A percentile compares a stretch with the other conserved stretches of the same genome.
Evolutionary conservation across 2,329 filamentous ascomycete genomes (phyloP).

Genomic region (Neonectria neomacrospora): DNA sequence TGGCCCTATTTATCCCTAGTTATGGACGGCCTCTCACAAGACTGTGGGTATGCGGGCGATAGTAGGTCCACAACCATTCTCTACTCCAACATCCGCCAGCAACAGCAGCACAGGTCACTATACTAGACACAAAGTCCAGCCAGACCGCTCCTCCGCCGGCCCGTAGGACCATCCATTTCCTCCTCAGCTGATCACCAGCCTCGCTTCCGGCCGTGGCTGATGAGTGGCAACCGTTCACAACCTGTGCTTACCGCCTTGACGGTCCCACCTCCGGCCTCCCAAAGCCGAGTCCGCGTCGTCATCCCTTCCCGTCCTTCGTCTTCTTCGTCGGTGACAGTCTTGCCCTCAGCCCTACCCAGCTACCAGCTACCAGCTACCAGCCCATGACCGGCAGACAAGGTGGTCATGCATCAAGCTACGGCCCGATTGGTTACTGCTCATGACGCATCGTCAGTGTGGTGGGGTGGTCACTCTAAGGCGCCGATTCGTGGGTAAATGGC

Average conservation of each 20-base stretch:
- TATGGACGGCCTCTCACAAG: neutral
- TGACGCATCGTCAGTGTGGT: slow-evolving; percentile 13
- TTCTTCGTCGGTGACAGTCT: neutral
- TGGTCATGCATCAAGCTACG: slow-evolving; percentile 21
- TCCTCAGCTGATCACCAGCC: slow-evolving; percentile 4
- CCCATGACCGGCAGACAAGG: slow-evolving; percentile 17
- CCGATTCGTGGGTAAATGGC: slow-evolving; percentile 1
- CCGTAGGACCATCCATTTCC: slow-evolving; percentile 16
- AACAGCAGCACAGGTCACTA: slow-evolving; percentile 7
- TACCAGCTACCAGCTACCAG: slow-evolving; percentile 2
- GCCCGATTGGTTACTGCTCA: slow-evolving; percentile 22
- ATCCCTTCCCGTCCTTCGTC: neutral
- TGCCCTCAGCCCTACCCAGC: slow-evolving; percentile 18
- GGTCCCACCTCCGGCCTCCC: neutral
- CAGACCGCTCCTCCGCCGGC: slow-evolving; percentile 21
- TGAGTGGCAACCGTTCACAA: neutral
- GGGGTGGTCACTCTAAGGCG: slow-evolving; percentile 9
- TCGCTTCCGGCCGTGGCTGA: neutral
- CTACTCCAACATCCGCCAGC: slow-evolving; percentile 13
- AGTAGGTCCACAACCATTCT: slow-evolving; percentile 8
- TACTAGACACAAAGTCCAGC: neutral
- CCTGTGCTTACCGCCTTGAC: neutral
- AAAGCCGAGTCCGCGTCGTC: neutral
- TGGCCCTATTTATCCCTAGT: neutral
- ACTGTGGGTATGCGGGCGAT: neutral